Conservation (phyloP, 176 grass and related monocot genomes). For the Poa annua region DNA sequence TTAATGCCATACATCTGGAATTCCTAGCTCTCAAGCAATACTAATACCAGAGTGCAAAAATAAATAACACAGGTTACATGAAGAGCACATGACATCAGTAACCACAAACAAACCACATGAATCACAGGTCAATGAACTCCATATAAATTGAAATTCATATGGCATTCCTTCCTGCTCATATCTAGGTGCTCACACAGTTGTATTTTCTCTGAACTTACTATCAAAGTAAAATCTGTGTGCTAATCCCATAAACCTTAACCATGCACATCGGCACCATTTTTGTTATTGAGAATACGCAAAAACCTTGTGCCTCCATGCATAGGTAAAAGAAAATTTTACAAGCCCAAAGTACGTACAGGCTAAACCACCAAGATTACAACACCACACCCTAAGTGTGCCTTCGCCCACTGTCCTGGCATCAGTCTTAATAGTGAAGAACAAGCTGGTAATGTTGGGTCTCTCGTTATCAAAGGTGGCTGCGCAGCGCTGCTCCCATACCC, state of each 20-base stretch:
- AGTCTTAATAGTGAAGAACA: background rate
- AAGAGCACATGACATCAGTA: background rate
- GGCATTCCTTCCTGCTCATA: background rate
- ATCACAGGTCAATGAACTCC: background rate
- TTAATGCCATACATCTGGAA: background rate
- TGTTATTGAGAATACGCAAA: background rate
- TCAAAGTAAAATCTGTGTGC: background rate
- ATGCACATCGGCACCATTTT: background rate
- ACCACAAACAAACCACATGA: background rate
- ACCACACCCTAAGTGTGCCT: background rate
- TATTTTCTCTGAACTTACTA: background rate
- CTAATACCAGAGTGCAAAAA: background rate
- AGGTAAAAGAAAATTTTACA: background rate
- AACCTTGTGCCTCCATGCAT: background rate
- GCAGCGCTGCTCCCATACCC: background rate
- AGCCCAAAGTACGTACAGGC: background rate
- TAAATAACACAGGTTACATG: constrained; percentile 3
- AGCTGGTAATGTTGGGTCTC: background rate
- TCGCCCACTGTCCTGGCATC: background rate
- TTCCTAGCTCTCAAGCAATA: constrained; percentile 13
- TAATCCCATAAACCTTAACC: background rate
- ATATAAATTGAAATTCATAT: background rate
- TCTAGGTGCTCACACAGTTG: background rate
- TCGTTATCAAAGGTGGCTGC: background rate
- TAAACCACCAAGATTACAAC: background rate